phyloP scores from a whole-genome alignment of 306 rosid species.

The Erythrophleum fordii region DNA sequence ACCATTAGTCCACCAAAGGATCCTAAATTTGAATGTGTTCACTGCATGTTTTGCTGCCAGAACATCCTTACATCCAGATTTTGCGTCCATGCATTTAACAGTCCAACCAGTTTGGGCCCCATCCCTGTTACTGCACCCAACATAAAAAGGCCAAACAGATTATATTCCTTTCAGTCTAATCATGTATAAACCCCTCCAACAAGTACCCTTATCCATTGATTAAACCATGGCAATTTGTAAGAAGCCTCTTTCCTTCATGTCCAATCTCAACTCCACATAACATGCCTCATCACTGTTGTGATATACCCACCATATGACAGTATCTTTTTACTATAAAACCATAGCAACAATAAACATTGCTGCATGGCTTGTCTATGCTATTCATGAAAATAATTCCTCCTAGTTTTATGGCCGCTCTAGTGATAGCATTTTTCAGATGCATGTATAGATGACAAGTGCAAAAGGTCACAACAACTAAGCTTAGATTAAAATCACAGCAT shows the following conservation, averaged over 20 bases:
- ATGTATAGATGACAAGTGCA: not conserved
- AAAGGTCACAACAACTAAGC: slow-evolving; percentile 1
- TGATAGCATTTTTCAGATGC: slow-evolving; percentile 12
- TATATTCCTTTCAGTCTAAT: not conserved
- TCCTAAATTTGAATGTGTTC: not conserved
- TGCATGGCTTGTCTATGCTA: not conserved
- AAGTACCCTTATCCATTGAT: not conserved
- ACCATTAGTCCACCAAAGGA: not conserved
- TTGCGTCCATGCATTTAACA: not conserved
- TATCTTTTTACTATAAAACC: not conserved
- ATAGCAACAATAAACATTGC: not conserved
- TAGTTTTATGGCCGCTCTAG: slow-evolving; percentile 30
- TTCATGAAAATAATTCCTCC: slow-evolving; percentile 23
- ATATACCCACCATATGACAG: not conserved
- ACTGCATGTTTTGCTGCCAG: not conserved
- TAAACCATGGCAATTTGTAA: not conserved
- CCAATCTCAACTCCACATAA: not conserved
- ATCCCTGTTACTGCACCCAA: not conserved
- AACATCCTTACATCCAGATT: not conserved
- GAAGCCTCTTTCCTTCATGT: not conserved
- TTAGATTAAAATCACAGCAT: not conserved
- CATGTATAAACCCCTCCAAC: no score
- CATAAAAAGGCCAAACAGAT: not conserved
- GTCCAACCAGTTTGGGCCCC: not conserved
- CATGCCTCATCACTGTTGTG: not conserved